phyloP scores from a whole-genome alignment of 2,329 filamentous ascomycete species.

The Akanthomyces dipterigenus region DNA sequence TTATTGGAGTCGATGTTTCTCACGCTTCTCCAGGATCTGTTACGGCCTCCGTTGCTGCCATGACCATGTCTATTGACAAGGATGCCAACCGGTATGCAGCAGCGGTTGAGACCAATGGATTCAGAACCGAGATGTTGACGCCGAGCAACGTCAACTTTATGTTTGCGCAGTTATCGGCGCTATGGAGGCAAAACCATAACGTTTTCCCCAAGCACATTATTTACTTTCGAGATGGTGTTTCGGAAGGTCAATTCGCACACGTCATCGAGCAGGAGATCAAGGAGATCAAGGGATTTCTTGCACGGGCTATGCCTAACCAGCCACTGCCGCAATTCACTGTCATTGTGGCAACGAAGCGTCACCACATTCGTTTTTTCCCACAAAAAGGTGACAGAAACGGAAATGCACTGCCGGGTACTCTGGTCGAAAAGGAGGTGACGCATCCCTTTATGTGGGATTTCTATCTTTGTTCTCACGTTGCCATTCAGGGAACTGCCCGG shows the following conservation, averaged over 20 bases:
- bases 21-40: slow-evolving; percentile 65
- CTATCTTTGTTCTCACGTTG: slow-evolving; percentile 55
- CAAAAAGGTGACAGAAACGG: slow-evolving; percentile 62
- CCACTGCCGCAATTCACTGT: slow-evolving; percentile 67
- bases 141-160: slow-evolving; percentile 58
- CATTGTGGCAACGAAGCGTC: slow-evolving; percentile 84
- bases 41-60: slow-evolving; percentile 73
- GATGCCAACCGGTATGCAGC: slow-evolving; percentile 71
- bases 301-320: slow-evolving; percentile 25
- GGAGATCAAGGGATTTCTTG: slow-evolving; percentile 59
- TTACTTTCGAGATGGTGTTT: slow-evolving; percentile 90
- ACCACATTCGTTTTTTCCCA: slow-evolving; percentile 91
- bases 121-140: slow-evolving; percentile 71
- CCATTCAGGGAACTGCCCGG: slow-evolving; percentile 89
- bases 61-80: slow-evolving; percentile 74
- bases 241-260: slow-evolving; percentile 75
- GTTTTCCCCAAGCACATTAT: slow-evolving; percentile 63
- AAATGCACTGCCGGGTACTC: slow-evolving; percentile 78
- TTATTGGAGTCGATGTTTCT: slow-evolving; percentile 88
- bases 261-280: slow-evolving; percentile 73
- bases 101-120: slow-evolving; percentile 74
- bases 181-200: slow-evolving; percentile 56
- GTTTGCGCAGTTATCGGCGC: slow-evolving; percentile 54
- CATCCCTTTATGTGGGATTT: slow-evolving; percentile 90
- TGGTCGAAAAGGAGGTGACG: slow-evolving; percentile 86